phyloP scores from a whole-genome alignment of 192 early-diverging fungal species.

The Podila minutissima region DNA sequence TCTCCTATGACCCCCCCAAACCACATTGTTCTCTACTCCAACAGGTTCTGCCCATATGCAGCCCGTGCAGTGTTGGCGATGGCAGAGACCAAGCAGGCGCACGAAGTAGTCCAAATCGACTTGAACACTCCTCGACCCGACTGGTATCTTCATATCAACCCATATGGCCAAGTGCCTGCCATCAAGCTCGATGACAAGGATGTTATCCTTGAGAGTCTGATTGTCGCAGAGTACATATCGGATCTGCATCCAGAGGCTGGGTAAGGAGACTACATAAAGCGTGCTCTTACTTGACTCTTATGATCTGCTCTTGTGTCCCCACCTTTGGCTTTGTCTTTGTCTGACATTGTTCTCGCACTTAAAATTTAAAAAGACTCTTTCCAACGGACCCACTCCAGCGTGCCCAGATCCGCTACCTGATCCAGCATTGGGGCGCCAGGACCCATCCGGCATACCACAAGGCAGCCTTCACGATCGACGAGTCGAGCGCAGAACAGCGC shows the following conservation, averaged over 20 bases:
- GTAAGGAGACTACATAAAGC: conserved; percentile 19
- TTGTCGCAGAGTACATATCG: conserved; percentile 70
- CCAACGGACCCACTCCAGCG: conserved; percentile 53
- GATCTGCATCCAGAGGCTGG: conserved; percentile 66
- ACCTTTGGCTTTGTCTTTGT: not conserved
- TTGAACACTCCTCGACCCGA: conserved; percentile 42
- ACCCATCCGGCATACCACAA: conserved; percentile 23
- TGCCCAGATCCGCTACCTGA: conserved; percentile 51
- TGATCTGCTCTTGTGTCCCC: too few species aligned
- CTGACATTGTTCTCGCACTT: too few species aligned
- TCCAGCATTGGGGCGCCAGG: conserved; percentile 50
- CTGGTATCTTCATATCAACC: conserved; percentile 64
- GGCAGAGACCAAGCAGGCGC: conserved; percentile 59
- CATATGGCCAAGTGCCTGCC: conserved; percentile 71
- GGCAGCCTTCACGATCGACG: conserved; percentile 8
- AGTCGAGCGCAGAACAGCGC: conserved; percentile 8
- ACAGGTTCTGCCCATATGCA: conserved; percentile 68
- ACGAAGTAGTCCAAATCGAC: conserved; percentile 69
- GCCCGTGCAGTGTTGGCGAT: conserved; percentile 72
- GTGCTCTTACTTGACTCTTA: not conserved
- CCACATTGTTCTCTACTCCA: conserved; percentile 61
- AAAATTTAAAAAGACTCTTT: conserved; percentile 31
- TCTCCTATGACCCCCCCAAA: not conserved
- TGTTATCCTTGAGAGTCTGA: conserved; percentile 68
- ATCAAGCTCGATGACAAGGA: conserved; percentile 60